Conservation (phyloP, 176 grass and related monocot genomes). For the Coix lacrymajobi region DNA sequence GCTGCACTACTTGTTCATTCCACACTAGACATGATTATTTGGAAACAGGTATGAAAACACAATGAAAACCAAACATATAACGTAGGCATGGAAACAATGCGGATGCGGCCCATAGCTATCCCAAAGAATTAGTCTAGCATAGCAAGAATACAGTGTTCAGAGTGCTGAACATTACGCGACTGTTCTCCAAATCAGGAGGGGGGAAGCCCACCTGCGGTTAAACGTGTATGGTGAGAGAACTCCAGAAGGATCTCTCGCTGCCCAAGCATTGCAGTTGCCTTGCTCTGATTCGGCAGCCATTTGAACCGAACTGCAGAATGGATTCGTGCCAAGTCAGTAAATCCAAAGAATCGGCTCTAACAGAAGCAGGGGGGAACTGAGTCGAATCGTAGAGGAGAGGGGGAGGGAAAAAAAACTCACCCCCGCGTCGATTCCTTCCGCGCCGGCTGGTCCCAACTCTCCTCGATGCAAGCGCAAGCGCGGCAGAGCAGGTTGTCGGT, state of each 20-base stretch:
- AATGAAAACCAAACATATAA: not conserved
- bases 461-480: not conserved
- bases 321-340: not conserved
- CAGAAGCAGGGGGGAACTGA: not conserved
- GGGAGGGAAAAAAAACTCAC: not conserved
- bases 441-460: not conserved
- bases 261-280: conserved; percentile 66
- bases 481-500: too few species aligned
- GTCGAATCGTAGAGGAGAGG: not conserved
- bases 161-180: not conserved
- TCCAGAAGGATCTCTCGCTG: conserved; percentile 58
- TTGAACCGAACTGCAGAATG: not conserved
- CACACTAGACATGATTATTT: not conserved
- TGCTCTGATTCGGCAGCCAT: conserved; percentile 42
- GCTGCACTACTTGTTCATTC: not conserved
- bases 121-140: not conserved
- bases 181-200: not conserved
- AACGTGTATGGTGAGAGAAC: conserved; percentile 73
- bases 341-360: not conserved
- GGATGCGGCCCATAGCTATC: not conserved
- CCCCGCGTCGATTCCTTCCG: not conserved
- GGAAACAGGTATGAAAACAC: not conserved
- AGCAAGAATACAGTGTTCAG: not conserved
- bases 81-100: too few species aligned
- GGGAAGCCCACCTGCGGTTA: conserved; percentile 37